Conservation (phyloP, 441 rosid genomes). For the Hypseocharis bilobata region DNA sequence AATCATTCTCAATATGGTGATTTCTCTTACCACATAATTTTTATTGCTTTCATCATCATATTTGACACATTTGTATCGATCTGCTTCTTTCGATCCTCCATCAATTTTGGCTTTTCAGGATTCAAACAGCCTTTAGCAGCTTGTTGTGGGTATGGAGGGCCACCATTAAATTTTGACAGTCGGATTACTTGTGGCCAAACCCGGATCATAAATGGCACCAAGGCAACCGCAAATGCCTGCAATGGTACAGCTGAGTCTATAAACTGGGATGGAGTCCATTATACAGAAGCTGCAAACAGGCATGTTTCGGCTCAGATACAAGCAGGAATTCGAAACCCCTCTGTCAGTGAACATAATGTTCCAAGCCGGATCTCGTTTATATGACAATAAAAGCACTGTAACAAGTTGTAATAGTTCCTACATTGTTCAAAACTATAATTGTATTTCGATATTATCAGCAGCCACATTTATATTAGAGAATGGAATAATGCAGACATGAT, state of each 20-base stretch:
- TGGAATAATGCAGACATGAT: too few relatives aligned
- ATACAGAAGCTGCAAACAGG: constrained; percentile 46
- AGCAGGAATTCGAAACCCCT: constrained; percentile 22
- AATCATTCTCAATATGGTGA: constrained; percentile 37
- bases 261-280: constrained; percentile 53
- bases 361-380: too few relatives aligned
- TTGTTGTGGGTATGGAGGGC: constrained; percentile 53
- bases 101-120: constrained; percentile 26
- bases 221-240: constrained; percentile 30
- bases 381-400: too few relatives aligned
- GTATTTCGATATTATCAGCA: too few relatives aligned
- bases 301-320: constrained; percentile 29
- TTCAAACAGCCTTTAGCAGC: constrained; percentile 40
- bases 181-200: constrained; percentile 38
- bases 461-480: too few relatives aligned
- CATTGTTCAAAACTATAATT: too few relatives aligned
- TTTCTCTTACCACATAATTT: background rate
- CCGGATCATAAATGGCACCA: constrained; percentile 31
- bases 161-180: constrained; percentile 44
- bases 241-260: constrained; percentile 32
- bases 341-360: too few relatives aligned
- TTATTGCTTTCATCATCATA: too few relatives aligned
- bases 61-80: too few relatives aligned
- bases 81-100: too few relatives aligned
- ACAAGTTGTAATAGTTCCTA: too few relatives aligned